Percentiles rank a stretch among this genome's conserved stretches.
Conservation (phyloP, 164 flowering plant genomes). For the Berberis vulgaris region DNA sequence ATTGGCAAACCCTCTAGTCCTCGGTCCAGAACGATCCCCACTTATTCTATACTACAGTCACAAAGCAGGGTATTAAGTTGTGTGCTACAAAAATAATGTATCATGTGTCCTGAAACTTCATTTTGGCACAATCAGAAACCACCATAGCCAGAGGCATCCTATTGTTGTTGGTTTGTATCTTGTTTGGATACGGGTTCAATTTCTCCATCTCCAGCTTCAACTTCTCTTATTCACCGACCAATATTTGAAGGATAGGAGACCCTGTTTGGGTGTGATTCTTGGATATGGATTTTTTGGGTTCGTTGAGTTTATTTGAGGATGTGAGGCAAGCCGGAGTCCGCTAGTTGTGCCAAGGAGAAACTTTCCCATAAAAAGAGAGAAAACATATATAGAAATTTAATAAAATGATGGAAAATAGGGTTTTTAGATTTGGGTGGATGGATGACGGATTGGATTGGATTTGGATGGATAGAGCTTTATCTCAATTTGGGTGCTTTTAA, state of each 20-base stretch:
- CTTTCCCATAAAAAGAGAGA: constrained; percentile 3
- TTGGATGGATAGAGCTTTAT: too few relatives aligned
- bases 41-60: too few relatives aligned
- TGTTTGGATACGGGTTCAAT: too few relatives aligned
- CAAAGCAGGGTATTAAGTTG: too few relatives aligned
- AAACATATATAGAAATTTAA: too few relatives aligned
- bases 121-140: constrained; percentile 60
- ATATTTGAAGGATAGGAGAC: not conserved
- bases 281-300: not conserved
- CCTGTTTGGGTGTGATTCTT: not conserved
- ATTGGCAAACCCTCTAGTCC: too few relatives aligned
- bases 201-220: constrained; percentile 11
- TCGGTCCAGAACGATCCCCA: too few relatives aligned
- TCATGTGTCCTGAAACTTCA: constrained; percentile 86
- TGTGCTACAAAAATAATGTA: too few relatives aligned
- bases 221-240: not conserved
- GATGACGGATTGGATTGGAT: too few relatives aligned
- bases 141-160: constrained; percentile 32
- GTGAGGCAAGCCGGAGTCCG: constrained; percentile 9
- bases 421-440: too few relatives aligned
- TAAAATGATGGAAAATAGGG: not conserved
- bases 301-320: too few relatives aligned
- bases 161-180: not conserved
- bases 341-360: constrained; percentile 13
- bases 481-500: not conserved